Conservation (phyloP, 768 basidiomycete species). For the Rhodocollybia butyracea region DNA sequence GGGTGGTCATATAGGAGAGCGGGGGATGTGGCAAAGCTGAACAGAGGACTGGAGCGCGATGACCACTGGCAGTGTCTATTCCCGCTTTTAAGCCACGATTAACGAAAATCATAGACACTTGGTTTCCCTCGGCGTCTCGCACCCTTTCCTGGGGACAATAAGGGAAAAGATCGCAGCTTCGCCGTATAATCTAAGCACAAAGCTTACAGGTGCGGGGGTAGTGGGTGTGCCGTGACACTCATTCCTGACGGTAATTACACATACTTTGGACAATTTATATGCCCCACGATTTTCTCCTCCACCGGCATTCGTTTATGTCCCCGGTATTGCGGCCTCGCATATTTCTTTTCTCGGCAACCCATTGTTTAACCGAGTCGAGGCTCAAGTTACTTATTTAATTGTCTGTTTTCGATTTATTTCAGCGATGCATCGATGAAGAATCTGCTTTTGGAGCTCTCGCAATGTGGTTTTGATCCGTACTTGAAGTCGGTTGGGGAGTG, state of each 20-base stretch:
- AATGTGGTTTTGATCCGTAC: slow-evolving; percentile 76
- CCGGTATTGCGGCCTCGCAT: neutral
- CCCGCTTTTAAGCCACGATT: slow-evolving; percentile 65
- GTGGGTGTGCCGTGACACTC: slow-evolving; percentile 95
- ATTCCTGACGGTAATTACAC: slow-evolving; percentile 85
- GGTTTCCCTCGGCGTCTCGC: slow-evolving; percentile 84
- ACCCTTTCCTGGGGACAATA: slow-evolving; percentile 82
- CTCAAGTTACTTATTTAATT: neutral
- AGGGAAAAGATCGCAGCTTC: slow-evolving; percentile 59
- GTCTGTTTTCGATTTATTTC: slow-evolving; percentile 42
- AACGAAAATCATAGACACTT: slow-evolving; percentile 88
- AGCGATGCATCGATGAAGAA: slow-evolving; percentile 50
- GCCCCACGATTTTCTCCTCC: no score
- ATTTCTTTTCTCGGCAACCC: neutral
- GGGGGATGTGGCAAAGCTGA: no score
- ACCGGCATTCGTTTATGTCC: no score
- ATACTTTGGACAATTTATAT: no score
- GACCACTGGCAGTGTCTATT: no score
- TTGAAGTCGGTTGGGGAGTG: slow-evolving; percentile 91
- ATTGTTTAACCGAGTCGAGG: neutral
- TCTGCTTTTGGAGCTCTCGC: slow-evolving; percentile 58
- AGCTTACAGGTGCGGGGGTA: slow-evolving; percentile 96
- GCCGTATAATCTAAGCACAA: slow-evolving; percentile 74
- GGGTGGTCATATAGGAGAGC: no score
- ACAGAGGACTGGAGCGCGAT: no score